Base-by-base conservation (phyloP, 768 basidiomycete species). In the Chalciporus pseudorubinellus region DNA sequence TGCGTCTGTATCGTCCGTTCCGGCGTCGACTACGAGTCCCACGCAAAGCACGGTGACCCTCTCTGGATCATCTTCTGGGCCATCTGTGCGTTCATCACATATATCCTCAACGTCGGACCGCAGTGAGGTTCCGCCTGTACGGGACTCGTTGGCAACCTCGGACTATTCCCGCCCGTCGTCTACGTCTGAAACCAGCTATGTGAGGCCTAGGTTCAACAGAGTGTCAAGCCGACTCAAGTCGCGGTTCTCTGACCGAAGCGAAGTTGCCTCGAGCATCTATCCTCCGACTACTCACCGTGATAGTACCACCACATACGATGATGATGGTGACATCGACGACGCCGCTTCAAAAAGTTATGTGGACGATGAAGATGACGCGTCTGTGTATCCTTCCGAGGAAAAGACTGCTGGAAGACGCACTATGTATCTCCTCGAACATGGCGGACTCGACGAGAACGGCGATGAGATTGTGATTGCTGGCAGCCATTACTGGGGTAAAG, bases 371-470 rank as follows among this genome's bases (percentile, higher is more conserved):
- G 62, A 58, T 29, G 63, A 68, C 43, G 67, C 58, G 3, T 68
- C 69, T 21, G 16, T 64, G 13, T 67, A 67, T 46, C 52, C 66
- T 11, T 55, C 66, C 18, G 66, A 64, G 19, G 67, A 69, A 24
- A 56, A 70, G 52, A 68, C 67, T 2, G 67, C 67, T 18, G 69
- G 67, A 5, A 62, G 69, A 44, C 65, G 69, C 43, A 68, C 69
- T 14, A 68, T 68, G 67, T 68, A 68, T 46, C 62, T 68, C 20
- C 8, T 68, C 28, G 69, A 68, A 19, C 50, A 70, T 28, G 67
- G 60, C 1, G 64, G 55, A 28, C 14, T 36, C 18, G 62, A 57
- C n/a, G 67, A 63, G 29, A 54, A 46, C 2, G 59, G 46, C 9
- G 62, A 68, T 31, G 61, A 59, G 38, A 20, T 61, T 11, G 57